Evolutionary conservation across 2,329 filamentous ascomycete species (phyloP).

Genomic region (Hypoxylon sp.): DNA sequence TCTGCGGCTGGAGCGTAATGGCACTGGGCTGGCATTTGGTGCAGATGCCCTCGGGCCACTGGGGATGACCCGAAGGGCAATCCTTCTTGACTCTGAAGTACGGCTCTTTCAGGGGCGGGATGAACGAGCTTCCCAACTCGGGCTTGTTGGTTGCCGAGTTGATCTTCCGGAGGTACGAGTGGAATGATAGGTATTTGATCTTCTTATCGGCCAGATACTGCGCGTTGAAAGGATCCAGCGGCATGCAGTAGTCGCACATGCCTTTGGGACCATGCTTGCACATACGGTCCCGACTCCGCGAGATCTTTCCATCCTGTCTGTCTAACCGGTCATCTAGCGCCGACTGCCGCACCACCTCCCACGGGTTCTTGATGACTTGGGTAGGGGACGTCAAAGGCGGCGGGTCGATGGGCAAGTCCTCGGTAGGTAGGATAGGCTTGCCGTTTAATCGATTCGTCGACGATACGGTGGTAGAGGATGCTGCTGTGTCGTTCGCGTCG

Average conservation of each 20-base stretch:
- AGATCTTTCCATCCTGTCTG: slow-evolving; percentile 76
- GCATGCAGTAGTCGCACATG: slow-evolving; percentile 99
- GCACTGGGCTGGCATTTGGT: slow-evolving; percentile 98
- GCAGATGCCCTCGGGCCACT: slow-evolving; percentile 96
- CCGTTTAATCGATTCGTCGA: slow-evolving; percentile 77
- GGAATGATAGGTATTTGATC: slow-evolving; percentile 98
- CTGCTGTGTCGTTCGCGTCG: slow-evolving; percentile 48
- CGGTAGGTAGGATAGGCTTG: slow-evolving; percentile 72
- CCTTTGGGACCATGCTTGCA: slow-evolving; percentile 95
- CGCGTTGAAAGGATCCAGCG: slow-evolving; percentile 90
- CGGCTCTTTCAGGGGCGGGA: slow-evolving; percentile 91
- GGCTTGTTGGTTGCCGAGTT: slow-evolving; percentile 97
- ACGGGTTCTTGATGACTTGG: slow-evolving; percentile 81
- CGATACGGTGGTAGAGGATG: slow-evolving; percentile 46
- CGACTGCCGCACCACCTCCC: slow-evolving; percentile 91
- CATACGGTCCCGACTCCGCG: slow-evolving; percentile 58
- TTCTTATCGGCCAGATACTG: slow-evolving; percentile 92
- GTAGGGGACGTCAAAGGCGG: slow-evolving; percentile 62
- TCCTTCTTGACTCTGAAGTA: slow-evolving; percentile 88
- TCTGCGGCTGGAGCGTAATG: slow-evolving; percentile 92
- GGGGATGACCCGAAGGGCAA: slow-evolving; percentile 90
- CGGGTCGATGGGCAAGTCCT: slow-evolving; percentile 71
- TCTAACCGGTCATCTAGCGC: slow-evolving; percentile 87
- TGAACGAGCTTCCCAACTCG: slow-evolving; percentile 91
- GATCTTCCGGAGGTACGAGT: slow-evolving; percentile 91